Conservation (phyloP, 805 yeast genomes). For the Ogataea naganishii region DNA sequence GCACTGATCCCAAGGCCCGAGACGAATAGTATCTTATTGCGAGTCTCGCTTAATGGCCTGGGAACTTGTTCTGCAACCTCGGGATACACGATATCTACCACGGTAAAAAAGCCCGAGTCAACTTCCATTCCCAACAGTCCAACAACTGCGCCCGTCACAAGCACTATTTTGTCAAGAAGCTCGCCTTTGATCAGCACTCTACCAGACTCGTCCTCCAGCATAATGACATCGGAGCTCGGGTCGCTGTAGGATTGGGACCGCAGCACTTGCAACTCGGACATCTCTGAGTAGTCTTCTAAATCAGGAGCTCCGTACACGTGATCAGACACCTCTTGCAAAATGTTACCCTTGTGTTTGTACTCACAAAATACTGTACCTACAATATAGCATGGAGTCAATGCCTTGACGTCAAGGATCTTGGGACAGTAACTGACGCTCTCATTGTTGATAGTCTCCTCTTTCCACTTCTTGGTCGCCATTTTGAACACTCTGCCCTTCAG, state of each 20-base stretch:
- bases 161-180: constrained; percentile 42
- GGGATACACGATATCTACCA: constrained; percentile 74
- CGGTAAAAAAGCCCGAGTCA: constrained; percentile 74
- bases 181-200: constrained; percentile 67
- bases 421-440: constrained; percentile 21
- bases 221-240: constrained; percentile 47
- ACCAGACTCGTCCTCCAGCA: constrained; percentile 91
- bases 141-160: constrained; percentile 86
- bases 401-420: constrained; percentile 54
- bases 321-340: constrained; percentile 69
- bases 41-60: constrained; percentile 12
- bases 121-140: constrained; percentile 84
- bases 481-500: constrained; percentile 39
- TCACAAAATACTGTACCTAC: constrained; percentile 83
- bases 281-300: constrained; percentile 3
- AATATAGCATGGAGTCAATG: constrained; percentile 66
- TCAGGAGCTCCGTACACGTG: constrained; percentile 44
- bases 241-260: constrained; percentile 41
- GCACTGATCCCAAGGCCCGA: constrained; percentile 66
- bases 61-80: constrained; percentile 48
- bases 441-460: constrained; percentile 30
- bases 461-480: constrained; percentile 33
- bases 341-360: constrained; percentile 76
- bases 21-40: constrained; percentile 53
- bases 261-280: constrained; percentile 15